Conservation (phyloP, 192 early-diverging fungal species). For the Radiomyces spectabilis region DNA sequence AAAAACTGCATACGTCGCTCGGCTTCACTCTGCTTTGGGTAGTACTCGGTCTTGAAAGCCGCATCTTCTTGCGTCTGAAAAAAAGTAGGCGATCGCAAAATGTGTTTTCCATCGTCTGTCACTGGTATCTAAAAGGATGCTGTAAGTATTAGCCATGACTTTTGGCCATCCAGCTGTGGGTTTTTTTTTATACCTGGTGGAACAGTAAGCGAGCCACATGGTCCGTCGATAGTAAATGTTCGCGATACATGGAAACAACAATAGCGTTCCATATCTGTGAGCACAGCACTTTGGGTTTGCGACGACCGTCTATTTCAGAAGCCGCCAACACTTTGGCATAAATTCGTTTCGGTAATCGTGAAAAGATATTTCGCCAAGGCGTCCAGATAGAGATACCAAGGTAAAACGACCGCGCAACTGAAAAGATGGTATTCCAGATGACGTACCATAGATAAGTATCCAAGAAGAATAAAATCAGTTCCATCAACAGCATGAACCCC, state of each 20-base stretch:
- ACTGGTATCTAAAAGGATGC: slow-evolving; percentile 15
- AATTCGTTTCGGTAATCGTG: slow-evolving; percentile 72
- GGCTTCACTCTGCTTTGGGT: slow-evolving; percentile 65
- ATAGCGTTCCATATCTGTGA: slow-evolving; percentile 84
- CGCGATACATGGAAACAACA: slow-evolving; percentile 75
- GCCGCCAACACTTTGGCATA: slow-evolving; percentile 67
- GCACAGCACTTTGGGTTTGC: slow-evolving; percentile 74
- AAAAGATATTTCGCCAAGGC: slow-evolving; percentile 75
- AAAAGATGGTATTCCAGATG: slow-evolving; percentile 79
- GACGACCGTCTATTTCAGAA: slow-evolving; percentile 56
- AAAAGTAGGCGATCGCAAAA: slow-evolving; percentile 67
- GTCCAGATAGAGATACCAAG: slow-evolving; percentile 78
- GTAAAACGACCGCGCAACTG: slow-evolving; percentile 64
- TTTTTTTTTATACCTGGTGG: slow-evolving; percentile 53
- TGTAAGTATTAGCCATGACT: too few relatives aligned
- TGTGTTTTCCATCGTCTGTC: slow-evolving; percentile 47
- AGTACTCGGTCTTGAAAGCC: slow-evolving; percentile 60
- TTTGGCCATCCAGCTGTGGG: too few relatives aligned
- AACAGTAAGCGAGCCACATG: slow-evolving; percentile 71
- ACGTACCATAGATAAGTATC: slow-evolving; percentile 90
- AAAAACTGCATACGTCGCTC: slow-evolving; percentile 82
- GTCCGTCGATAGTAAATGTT: slow-evolving; percentile 68
- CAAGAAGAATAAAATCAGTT: slow-evolving; percentile 73
- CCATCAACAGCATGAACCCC: slow-evolving; percentile 64
- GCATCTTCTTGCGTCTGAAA: slow-evolving; percentile 57